Conservation (phyloP, 2,329 filamentous ascomycete species). For the Neopestalotiopsis clavispora region DNA sequence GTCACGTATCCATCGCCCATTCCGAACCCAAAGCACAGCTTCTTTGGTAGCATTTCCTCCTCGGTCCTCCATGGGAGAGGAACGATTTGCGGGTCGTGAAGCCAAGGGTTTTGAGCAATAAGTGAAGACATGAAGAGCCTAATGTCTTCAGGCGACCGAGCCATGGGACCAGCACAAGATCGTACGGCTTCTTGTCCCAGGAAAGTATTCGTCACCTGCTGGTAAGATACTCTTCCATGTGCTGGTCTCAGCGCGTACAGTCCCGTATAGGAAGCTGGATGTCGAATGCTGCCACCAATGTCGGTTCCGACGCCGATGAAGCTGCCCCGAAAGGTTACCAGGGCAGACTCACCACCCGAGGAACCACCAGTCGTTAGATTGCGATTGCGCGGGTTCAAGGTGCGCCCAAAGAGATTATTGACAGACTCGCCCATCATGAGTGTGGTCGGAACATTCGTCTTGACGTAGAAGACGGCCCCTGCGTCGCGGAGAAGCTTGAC, state of each 20-base stretch:
- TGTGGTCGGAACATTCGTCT: conserved; percentile 61
- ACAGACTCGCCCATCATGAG: conserved; percentile 59
- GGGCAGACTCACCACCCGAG: conserved; percentile 64
- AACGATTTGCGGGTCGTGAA: conserved; percentile 20
- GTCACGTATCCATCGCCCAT: conserved; percentile 28
- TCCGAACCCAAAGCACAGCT: conserved; percentile 27
- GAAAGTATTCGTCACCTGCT: conserved; percentile 25
- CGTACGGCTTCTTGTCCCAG: conserved; percentile 17
- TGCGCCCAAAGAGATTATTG: conserved; percentile 66
- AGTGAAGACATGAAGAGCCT: conserved; percentile 19
- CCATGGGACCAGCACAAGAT: conserved; percentile 19
- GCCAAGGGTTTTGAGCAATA: conserved; percentile 14
- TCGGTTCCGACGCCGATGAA: conserved; percentile 50
- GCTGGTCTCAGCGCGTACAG: conserved; percentile 48
- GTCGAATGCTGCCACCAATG: conserved; percentile 50
- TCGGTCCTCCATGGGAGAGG: conserved; percentile 24
- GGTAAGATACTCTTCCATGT: conserved; percentile 26
- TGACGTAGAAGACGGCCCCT: conserved; percentile 47
- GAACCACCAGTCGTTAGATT: conserved; percentile 65
- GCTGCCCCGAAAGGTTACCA: conserved; percentile 45
- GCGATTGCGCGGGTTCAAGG: conserved; percentile 66
- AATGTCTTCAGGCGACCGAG: conserved; percentile 19
- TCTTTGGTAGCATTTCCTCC: conserved; percentile 24
- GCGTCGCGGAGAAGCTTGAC: conserved; percentile 36
- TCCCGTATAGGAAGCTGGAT: conserved; percentile 49